Evolutionary conservation across 345 rosid species (phyloP).

Genomic region (Lepidium didymum): DNA sequence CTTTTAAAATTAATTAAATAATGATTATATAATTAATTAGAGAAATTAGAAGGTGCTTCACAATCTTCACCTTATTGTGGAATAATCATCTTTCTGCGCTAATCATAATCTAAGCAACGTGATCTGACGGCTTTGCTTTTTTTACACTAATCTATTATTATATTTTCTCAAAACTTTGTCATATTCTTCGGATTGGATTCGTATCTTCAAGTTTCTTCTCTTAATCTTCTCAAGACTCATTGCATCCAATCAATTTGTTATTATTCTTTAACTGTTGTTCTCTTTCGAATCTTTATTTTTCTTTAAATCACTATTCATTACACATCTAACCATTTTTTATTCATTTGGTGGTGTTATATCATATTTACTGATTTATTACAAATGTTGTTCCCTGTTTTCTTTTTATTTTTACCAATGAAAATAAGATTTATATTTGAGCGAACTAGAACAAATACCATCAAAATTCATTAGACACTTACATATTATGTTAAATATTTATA

Average conservation of each 20-base stretch:
- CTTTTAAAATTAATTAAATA: background rate
- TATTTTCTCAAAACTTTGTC: slow-evolving; percentile 9
- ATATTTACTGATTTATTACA: background rate
- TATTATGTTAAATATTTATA: too few species aligned
- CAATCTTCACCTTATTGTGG: slow-evolving; percentile 20
- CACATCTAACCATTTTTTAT: background rate
- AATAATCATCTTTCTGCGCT: slow-evolving; percentile 34
- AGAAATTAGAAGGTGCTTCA: slow-evolving; percentile 18
- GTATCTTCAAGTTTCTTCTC: slow-evolving; percentile 15
- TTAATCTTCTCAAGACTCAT: background rate
- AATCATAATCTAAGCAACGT: slow-evolving; percentile 30
- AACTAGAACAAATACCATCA: too few species aligned
- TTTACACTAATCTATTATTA: background rate
- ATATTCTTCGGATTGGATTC: slow-evolving; percentile 28
- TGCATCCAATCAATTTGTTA: background rate
- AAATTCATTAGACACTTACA: too few species aligned
- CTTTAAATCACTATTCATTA: too few species aligned
- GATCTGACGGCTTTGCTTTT: slow-evolving; percentile 28
- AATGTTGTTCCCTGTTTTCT: too few species aligned
- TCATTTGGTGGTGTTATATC: background rate
- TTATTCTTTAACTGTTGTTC: background rate
- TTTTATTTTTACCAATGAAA: too few species aligned
- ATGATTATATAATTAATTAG: background rate
- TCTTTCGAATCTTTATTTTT: background rate
- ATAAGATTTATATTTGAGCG: too few species aligned